Base-by-base conservation (phyloP, 306 rosid species). In the Dalbergia oliveri region DNA sequence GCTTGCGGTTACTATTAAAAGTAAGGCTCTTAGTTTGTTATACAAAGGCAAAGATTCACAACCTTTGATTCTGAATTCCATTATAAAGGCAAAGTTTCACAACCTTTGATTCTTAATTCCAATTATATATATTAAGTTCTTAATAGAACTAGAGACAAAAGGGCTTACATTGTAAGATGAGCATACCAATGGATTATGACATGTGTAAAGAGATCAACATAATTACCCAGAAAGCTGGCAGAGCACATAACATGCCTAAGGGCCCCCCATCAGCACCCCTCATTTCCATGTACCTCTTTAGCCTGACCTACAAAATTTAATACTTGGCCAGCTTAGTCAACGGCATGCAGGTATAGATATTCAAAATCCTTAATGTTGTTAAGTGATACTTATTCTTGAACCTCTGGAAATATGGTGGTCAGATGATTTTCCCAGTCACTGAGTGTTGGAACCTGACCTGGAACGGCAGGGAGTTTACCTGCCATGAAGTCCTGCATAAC, bases 261-360 rank as follows among this genome's bases (percentile, higher is more conserved):
- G 98, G 91, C 0, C 97, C 96, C 60, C 90, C 91, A 89, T 94
- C 98, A 85, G 97, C 92, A 66, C 96, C 97, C 83, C 97, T 89
- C 97, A 94, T 94, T 87, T 94, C 98, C 93, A 94, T 73, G 82
- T 94, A 94, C 50, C 91, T 90, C 89, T 92, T 94, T 73, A 90
- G 86, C 89, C 94, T 91, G 53, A 93, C 97, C 97, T 91, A 84
- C 80, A 83, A 18, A 76, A 23, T 79, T 43, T 6, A 69, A 21
- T 19, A 39, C 3, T 49, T 2, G 59, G 18, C 60, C 65, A 68
- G 35, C 50, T 59, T 15, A 75, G 66, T 51, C 5, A 3, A 11
- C n/a, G 0, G 9, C 72, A 75, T 0, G 9, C 66, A 75, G 19
- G 49, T 57, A 18, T 3, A 66, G 11, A 73, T 13, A 66, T 34